These are phyloP conservation scores for Gyrodon lividus DNA, from an alignment of 768 basidiomycete species.

Conservation along the genomic window DNA sequence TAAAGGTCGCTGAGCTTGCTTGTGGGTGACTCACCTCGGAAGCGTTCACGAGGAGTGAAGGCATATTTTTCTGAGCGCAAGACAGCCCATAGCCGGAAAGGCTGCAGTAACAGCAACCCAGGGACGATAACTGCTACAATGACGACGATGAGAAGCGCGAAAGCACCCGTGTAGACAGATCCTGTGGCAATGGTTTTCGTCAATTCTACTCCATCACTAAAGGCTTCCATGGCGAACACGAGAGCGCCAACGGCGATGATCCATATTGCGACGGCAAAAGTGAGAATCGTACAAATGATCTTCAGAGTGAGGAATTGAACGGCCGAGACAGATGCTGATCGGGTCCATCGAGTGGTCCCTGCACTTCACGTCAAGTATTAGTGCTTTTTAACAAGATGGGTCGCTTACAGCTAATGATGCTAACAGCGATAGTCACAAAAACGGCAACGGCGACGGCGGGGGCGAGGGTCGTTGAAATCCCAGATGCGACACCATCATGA, in stretches of 20 bases:
- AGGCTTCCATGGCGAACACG: conserved; percentile 62
- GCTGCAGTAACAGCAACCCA: conserved; percentile 72
- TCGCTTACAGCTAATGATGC: conserved; percentile 55
- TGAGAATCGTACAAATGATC: conserved; percentile 59
- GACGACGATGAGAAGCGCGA: conserved; percentile 57
- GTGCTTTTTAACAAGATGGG: background rate
- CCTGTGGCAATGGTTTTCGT: conserved; percentile 61
- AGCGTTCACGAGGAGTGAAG: conserved; percentile 74
- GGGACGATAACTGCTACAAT: conserved; percentile 70
- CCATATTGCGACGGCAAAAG: conserved; percentile 56
- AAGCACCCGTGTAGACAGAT: conserved; percentile 64
- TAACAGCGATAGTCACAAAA: conserved; percentile 55
- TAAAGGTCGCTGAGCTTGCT: background rate
- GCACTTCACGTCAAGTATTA: background rate
- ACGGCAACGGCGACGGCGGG: conserved; percentile 61
- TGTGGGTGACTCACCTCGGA: conserved; percentile 56
- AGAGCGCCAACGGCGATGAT: conserved; percentile 66
- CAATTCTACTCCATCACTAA: conserved; percentile 40
- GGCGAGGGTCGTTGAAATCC: conserved; percentile 64
- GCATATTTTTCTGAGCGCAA: conserved; percentile 55
- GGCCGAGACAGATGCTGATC: conserved; percentile 61
- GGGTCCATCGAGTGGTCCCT: conserved; percentile 56
- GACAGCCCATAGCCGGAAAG: conserved; percentile 57
- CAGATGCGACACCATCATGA: conserved; percentile 52
- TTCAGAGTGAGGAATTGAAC: conserved; percentile 59